Conservation (phyloP, 495 filamentous ascomycete species). For the Poronia punctata region DNA sequence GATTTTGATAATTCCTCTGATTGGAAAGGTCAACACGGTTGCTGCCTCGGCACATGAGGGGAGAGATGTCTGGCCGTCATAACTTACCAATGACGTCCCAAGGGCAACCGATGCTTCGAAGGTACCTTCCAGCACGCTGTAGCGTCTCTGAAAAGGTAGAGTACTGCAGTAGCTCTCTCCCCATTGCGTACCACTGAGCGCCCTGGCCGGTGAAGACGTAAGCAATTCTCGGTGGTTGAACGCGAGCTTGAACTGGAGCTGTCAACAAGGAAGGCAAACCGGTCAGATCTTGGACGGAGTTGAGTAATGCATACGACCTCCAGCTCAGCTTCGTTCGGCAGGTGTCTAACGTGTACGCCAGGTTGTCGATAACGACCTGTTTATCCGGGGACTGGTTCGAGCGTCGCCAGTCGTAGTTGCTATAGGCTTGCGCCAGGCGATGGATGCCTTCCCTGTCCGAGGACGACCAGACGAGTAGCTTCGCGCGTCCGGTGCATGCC, state of each 20-base stretch:
- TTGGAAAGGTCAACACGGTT: no score
- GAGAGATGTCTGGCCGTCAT: no score
- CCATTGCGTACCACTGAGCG: constrained; percentile 40
- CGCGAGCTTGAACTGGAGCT: neutral
- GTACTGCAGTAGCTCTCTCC: constrained; percentile 15
- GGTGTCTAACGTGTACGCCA: no score
- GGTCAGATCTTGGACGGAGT: neutral
- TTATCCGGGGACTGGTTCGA: no score
- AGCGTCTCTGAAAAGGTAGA: constrained; percentile 1
- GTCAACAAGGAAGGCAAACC: neutral
- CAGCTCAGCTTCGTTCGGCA: no score
- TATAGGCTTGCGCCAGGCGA: no score
- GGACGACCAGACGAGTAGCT: no score
- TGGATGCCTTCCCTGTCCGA: no score
- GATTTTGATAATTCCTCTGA: constrained; percentile 22
- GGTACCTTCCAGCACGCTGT: neutral
- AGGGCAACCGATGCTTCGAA: neutral
- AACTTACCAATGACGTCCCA: neutral
- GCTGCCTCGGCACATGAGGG: no score
- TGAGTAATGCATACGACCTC: constrained; percentile 5
- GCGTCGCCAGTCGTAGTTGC: no score
- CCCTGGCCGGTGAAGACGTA: constrained; percentile 43
- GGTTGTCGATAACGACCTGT: no score
- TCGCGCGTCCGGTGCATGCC: no score
- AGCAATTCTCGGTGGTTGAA: constrained; percentile 18